Evolutionary conservation across 257 asterid genomes (phyloP).

Genomic region (Lantana camara): DNA sequence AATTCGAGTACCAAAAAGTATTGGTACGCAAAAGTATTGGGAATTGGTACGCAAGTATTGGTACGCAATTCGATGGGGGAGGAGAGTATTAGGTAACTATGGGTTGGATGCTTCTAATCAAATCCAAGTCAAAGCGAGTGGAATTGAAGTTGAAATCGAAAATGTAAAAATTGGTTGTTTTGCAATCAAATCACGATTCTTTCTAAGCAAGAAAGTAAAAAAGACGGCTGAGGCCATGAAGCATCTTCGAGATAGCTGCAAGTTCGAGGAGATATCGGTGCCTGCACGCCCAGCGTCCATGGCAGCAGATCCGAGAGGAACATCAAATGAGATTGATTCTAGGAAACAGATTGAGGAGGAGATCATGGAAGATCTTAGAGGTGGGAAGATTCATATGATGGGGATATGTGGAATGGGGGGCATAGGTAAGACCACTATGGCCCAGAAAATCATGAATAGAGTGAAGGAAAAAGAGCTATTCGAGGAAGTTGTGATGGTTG

Average conservation of each 20-base stretch:
- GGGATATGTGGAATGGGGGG: too few relatives aligned
- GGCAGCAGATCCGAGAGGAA: background rate
- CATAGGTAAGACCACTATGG: conserved; percentile 1
- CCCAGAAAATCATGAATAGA: background rate
- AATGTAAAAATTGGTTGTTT: background rate
- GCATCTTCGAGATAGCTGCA: background rate
- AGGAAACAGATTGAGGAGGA: too few relatives aligned
- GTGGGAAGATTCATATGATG: too few relatives aligned
- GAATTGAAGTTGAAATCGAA: background rate
- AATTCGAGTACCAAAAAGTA: too few relatives aligned
- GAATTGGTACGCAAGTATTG: too few relatives aligned
- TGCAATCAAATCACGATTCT: too few relatives aligned
- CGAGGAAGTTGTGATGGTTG: conserved; percentile 10
- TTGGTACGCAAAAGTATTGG: too few relatives aligned
- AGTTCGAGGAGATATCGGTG: background rate
- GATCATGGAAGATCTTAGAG: too few relatives aligned
- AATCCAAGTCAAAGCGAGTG: background rate
- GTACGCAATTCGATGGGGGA: too few relatives aligned
- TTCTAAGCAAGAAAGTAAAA: too few relatives aligned
- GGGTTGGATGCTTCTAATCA: background rate
- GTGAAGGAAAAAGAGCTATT: background rate
- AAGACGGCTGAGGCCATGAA: background rate
- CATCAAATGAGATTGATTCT: background rate
- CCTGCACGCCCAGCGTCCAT: background rate
- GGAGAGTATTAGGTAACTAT: too few relatives aligned